These are phyloP conservation scores for Colletotrichum falcatum DNA, from an alignment of 2,329 filamentous ascomycete genomes.

Conservation along the genomic window DNA sequence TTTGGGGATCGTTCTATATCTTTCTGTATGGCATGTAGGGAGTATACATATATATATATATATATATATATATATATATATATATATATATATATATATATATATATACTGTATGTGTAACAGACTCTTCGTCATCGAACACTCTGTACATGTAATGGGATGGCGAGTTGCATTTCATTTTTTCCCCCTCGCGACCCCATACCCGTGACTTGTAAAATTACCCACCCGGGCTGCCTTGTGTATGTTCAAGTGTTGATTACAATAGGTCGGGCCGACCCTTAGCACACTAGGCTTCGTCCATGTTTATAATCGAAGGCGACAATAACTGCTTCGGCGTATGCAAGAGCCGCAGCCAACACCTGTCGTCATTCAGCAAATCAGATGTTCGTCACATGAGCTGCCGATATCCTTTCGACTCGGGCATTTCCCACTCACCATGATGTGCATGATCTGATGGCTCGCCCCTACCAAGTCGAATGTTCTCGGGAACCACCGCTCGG, in stretches of 20 bases:
- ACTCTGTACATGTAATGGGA: neutral
- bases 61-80: too few species aligned
- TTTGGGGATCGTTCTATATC: neutral
- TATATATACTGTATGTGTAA: too few species aligned
- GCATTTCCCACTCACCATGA: conserved; percentile 50
- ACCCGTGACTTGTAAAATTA: neutral
- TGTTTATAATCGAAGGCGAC: conserved; percentile 28
- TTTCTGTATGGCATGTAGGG: neutral
- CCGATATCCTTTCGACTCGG: too few species aligned
- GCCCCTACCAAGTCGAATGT: conserved; percentile 60
- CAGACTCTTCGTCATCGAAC: neutral
- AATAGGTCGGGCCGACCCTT: neutral
- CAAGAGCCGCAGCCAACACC: conserved; percentile 48
- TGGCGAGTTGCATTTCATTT: neutral
- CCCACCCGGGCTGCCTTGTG: too few species aligned
- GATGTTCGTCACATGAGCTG: neutral
- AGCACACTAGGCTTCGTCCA: neutral
- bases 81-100: too few species aligned
- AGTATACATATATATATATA: too few species aligned
- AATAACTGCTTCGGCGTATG: conserved; percentile 26
- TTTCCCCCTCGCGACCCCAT: accelerated
- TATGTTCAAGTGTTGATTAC: neutral
- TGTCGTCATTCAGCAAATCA: neutral
- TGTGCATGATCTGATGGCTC: conserved; percentile 63
- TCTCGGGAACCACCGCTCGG: conserved; percentile 57